Evolutionary conservation across 1,284 basidiomycete species (phyloP), one percentile per base, ranked within the genome.

Genomic region (Cryptococcus sp.): DNA sequence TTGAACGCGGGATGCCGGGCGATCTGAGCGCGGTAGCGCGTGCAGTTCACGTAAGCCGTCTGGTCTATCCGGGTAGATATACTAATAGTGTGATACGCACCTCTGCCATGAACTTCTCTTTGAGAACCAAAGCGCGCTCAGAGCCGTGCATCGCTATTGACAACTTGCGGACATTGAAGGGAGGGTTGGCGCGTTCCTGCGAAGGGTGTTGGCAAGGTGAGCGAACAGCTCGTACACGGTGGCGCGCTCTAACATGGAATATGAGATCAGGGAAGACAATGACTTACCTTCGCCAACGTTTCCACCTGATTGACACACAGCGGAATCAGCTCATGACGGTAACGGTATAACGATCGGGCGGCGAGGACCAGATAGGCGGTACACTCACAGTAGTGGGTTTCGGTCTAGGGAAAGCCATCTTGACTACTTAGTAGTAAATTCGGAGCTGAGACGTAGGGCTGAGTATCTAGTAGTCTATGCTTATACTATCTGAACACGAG

Each of bases 1-100:
- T 79, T 78, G 78, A 83, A 83, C n/a, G 80, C 76, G 7, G 82
- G 82, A 68, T 82, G 79, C 42, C 82, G 74, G 17, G 80, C 79
- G 60, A 81, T 76, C 75, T 79, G 47, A 13, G 40, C 17, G 10
- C 16, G 31, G 15, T 15, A 50, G 15, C 11, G 39, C 10, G 35
- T 20, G 44, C 15, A 23, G 23, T 20, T 45, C 44, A 17, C 40
- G 42, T 13, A 27, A 38, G 40, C 25, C 25, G 19, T 41, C 3
- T 41, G 44, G 11, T 25, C 25, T 22, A 48, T 40, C 15, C 45
- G 40, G 27, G 47, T n/a, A 38, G 23, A 35, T 20, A 35, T 2
- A 20, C 15, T 17, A 31, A 17, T 10, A 31, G 4, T 19, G 41
- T 20, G 1, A 19, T 19, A 63, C 72, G 59, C 53, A 81, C 76